Conservation (phyloP, 345 rosid genomes). For the Laguncularia racemosa region DNA sequence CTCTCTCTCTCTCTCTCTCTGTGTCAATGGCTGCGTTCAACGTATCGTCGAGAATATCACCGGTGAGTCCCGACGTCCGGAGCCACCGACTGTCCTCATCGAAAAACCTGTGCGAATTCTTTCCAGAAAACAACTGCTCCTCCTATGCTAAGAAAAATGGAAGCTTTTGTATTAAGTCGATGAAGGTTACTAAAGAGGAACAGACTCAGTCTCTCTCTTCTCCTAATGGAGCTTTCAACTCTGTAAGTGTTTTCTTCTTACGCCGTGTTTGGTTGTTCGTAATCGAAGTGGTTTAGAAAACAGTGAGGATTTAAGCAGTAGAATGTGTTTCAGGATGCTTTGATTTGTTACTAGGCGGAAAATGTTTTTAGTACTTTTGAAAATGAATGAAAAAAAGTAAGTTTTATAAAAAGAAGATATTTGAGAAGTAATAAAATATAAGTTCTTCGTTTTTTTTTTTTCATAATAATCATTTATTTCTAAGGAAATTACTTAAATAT, state of each 20-base stretch:
- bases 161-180: constrained; percentile 35
- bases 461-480: no score
- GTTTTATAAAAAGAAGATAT: no score
- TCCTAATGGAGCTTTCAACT: constrained; percentile 30
- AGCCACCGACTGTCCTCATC: constrained; percentile 28
- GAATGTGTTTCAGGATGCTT: neutral
- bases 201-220: constrained; percentile 13
- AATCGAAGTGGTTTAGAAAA: neutral
- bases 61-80: constrained; percentile 6
- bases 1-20: neutral
- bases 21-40: constrained; percentile 10
- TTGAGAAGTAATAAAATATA: no score
- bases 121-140: constrained; percentile 8
- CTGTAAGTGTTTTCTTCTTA: constrained; percentile 28
- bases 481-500: no score
- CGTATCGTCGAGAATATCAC: constrained; percentile 10
- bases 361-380: no score
- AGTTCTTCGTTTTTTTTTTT: no score
- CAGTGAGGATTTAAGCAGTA: neutral
- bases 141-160: constrained; percentile 8
- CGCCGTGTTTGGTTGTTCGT: neutral
- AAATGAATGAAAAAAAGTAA: no score
- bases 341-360: no score
- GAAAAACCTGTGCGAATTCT: constrained; percentile 15
- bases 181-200: constrained; percentile 17